These are phyloP conservation scores for Cichorium intybus DNA, from an alignment of 140 eudicot species.

Conservation along the genomic window DNA sequence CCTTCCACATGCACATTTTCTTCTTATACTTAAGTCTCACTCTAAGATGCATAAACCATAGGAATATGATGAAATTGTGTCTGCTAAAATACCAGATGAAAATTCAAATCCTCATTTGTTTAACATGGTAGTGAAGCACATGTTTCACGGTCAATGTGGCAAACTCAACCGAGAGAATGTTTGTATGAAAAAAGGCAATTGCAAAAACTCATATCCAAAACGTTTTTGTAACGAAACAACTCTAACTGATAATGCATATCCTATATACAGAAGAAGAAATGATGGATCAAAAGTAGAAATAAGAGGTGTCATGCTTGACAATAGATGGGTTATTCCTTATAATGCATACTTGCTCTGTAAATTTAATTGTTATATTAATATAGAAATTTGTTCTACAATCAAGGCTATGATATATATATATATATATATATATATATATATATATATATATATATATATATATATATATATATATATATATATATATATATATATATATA, in stretches of 20 bases:
- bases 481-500: too few species aligned
- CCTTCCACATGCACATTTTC: slow-evolving; percentile 23
- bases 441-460: too few species aligned
- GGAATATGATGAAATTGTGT: slow-evolving; percentile 2
- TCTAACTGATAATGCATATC: slow-evolving; percentile 9
- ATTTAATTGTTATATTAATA: neutral
- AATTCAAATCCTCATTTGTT: neutral
- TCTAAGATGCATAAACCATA: too few species aligned
- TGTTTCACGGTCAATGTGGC: slow-evolving; percentile 42
- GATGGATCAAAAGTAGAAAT: neutral
- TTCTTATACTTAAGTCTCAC: slow-evolving; percentile 2
- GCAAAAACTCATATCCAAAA: slow-evolving; percentile 16
- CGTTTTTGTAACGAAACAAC: neutral
- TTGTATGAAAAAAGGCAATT: slow-evolving; percentile 21
- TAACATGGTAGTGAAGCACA: slow-evolving; percentile 20
- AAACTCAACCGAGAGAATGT: neutral
- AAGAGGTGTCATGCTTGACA: neutral
- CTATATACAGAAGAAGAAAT: too few species aligned
- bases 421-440: slow-evolving; percentile 28
- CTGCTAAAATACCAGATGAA: slow-evolving; percentile 14
- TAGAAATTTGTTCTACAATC: slow-evolving; percentile 5
- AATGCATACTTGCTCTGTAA: neutral
- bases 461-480: too few species aligned
- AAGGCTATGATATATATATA: slow-evolving; percentile 16
- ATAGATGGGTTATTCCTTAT: slow-evolving; percentile 24